These are phyloP conservation scores for Globisporangium lucens DNA, from an alignment of 352 stramenopile species.

Conservation along the genomic window DNA sequence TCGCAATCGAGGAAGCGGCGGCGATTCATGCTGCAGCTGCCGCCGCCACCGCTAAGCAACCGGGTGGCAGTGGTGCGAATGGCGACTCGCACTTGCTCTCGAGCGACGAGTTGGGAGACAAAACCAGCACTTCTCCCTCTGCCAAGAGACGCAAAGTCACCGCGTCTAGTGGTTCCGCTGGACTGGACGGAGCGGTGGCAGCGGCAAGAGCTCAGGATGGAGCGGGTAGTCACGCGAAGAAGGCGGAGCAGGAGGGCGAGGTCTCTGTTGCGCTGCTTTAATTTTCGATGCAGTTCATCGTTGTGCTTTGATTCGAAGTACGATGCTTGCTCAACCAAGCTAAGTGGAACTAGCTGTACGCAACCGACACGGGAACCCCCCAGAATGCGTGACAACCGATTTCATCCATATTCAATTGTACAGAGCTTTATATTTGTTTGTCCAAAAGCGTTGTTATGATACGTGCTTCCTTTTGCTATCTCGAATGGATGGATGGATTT, in stretches of 20 bases:
- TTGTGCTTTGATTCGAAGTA: neutral
- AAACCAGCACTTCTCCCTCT: constrained; percentile 6
- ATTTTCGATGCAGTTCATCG: neutral
- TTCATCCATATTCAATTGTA: constrained; percentile 4
- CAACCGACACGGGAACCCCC: neutral
- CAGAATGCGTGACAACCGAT: neutral
- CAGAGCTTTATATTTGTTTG: neutral
- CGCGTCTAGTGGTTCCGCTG: neutral
- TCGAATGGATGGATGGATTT: neutral
- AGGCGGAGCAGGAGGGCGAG: constrained; percentile 4
- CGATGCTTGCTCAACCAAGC: neutral
- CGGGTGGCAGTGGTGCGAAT: neutral
- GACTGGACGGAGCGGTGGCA: neutral
- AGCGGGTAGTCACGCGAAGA: neutral
- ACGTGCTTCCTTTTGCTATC: neutral
- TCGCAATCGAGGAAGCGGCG: constrained; percentile 14
- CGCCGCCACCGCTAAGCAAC: constrained; percentile 1
- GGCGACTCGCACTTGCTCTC: constrained; percentile 4
- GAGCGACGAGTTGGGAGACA: constrained; percentile 12
- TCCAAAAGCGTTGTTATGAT: neutral
- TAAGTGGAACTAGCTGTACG: neutral
- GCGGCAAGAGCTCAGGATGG: neutral
- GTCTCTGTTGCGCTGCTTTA: constrained; percentile 13
- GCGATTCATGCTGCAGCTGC: constrained; percentile 11
- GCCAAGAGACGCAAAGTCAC: constrained; percentile 14